These are phyloP conservation scores for Gastrodia elata DNA, from an alignment of 106 monocot genomes.

Conservation along the genomic window DNA sequence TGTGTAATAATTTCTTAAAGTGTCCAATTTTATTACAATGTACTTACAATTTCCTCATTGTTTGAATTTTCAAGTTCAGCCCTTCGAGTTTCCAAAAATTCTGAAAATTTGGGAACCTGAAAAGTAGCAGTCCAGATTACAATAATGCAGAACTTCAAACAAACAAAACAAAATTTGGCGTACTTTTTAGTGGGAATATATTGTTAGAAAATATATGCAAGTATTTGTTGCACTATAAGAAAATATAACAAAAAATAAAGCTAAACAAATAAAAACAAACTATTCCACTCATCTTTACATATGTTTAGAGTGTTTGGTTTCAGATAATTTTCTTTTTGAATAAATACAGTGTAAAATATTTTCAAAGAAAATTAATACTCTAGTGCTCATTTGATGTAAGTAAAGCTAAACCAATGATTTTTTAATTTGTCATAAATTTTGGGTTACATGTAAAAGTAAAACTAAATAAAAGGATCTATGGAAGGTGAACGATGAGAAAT, in stretches of 20 bases:
- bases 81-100: conserved; percentile 35
- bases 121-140: not conserved
- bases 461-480: no score
- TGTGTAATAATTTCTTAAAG: not conserved
- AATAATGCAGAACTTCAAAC: not conserved
- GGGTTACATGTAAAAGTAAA: no score
- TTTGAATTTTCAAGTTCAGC: conserved; percentile 16
- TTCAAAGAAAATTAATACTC: no score
- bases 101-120: conserved; percentile 58
- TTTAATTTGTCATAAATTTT: no score
- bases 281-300: not conserved
- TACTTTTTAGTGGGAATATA: not conserved
- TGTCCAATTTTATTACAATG: not conserved
- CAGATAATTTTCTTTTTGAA: no score
- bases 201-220: not conserved
- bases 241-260: not conserved
- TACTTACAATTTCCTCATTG: conserved; percentile 28
- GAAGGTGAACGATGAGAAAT: no score
- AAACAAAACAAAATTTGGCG: not conserved
- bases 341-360: no score
- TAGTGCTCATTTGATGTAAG: no score
- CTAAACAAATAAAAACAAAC: not conserved
- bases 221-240: not conserved
- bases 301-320: no score
- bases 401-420: no score